A percentile compares a stretch with the other conserved stretches of the same genome.
Conservation (phyloP, 352 stramenopile genomes). For the Phytophthora parvispora region DNA sequence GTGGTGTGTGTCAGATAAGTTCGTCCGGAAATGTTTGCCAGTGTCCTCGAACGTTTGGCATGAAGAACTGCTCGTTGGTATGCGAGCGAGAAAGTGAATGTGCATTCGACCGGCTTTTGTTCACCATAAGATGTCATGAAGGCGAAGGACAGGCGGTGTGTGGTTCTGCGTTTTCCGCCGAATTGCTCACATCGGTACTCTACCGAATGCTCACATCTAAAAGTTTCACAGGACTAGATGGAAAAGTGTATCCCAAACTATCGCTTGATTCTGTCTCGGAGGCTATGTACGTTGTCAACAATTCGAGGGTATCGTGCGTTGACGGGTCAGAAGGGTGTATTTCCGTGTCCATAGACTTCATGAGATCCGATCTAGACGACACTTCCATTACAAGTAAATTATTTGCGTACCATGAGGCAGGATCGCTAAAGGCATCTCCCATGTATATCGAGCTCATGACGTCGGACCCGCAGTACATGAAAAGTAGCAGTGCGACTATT, state of each 20-base stretch:
- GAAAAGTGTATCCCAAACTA: conserved; percentile 46
- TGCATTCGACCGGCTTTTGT: conserved; percentile 55
- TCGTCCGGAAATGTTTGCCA: conserved; percentile 44
- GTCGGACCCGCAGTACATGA: conserved; percentile 44
- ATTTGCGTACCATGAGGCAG: conserved; percentile 52
- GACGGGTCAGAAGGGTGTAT: conserved; percentile 41
- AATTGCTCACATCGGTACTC: conserved; percentile 52
- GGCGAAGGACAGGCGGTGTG: conserved; percentile 37
- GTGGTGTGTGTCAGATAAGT: conserved; percentile 44
- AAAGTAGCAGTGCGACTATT: conserved; percentile 51
- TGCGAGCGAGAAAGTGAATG: conserved; percentile 59
- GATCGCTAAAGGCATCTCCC: conserved; percentile 55
- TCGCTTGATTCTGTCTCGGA: conserved; percentile 44
- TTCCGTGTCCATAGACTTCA: conserved; percentile 55
- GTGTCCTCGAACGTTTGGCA: conserved; percentile 62
- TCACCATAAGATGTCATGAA: conserved; percentile 49
- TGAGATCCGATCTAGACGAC: conserved; percentile 27
- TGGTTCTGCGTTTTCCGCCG: conserved; percentile 44
- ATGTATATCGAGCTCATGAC: conserved; percentile 59
- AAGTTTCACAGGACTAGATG: conserved; percentile 46
- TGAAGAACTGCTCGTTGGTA: conserved; percentile 59
- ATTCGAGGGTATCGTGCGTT: conserved; percentile 37
- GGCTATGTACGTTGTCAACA: conserved; percentile 71
- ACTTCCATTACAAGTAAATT: conserved; percentile 61
- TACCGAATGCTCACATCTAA: conserved; percentile 63